phyloP scores from a whole-genome alignment of 768 basidiomycete species.

The Lentinula guzmanii region DNA sequence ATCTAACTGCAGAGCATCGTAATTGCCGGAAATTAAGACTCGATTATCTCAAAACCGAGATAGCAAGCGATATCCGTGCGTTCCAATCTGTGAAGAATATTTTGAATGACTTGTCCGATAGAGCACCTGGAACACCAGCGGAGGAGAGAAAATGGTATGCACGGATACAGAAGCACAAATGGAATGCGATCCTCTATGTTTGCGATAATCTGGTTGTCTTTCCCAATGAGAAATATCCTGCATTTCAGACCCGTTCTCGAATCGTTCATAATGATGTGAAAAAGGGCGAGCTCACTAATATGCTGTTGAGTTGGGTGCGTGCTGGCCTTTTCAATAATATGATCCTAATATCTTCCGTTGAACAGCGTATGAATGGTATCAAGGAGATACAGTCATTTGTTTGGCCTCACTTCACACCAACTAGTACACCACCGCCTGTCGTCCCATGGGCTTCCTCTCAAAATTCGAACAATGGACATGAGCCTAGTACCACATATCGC shows the following conservation, averaged over 20 bases:
- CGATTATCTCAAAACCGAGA: background rate
- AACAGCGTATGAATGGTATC: background rate
- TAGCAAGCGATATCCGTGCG: background rate
- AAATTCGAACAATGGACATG: background rate
- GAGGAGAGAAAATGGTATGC: background rate
- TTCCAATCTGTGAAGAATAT: background rate
- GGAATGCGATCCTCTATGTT: background rate
- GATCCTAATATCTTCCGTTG: background rate
- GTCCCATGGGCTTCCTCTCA: background rate
- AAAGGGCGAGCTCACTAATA: background rate
- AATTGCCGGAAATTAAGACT: background rate
- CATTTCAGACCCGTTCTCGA: background rate
- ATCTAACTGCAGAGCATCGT: background rate
- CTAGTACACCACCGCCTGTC: background rate
- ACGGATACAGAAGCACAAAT: background rate
- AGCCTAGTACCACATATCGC: background rate
- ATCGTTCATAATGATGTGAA: background rate
- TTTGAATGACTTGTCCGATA: background rate
- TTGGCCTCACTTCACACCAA: background rate
- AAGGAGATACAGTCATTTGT: background rate
- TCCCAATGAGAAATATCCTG: background rate
- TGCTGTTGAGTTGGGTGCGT: background rate
- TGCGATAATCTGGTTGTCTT: slow-evolving; percentile 2
- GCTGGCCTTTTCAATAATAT: background rate
- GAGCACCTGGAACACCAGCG: background rate